Evolutionary conservation across 2,329 filamentous ascomycete species (phyloP), one percentile per base, ranked within the genome.

Genomic region (Epichloe coenophiala): DNA sequence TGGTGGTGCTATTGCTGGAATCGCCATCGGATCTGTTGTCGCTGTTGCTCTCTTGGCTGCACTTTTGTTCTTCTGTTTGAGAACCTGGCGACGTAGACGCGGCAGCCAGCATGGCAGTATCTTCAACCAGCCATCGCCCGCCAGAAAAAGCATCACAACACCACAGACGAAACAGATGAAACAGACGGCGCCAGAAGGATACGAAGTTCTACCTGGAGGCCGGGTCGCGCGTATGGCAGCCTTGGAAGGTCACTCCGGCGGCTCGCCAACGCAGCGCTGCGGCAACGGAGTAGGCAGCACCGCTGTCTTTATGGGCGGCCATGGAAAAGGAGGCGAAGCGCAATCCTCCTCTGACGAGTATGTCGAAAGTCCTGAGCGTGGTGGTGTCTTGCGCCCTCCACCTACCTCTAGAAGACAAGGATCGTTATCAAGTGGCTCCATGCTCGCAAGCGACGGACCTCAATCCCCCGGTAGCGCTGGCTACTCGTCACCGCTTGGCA

Each of bases 161-260:
- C 56, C 66, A 7, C 72, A 74, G 27, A 8, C 27, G 27, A 27
- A 27, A 8, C 27, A 27, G 55, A 58, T 60, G 37, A 62, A 62
- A 49, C 57, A 59, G 38, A 61, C 55, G 45, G 61, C 68, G 2
- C 68, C 73, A 3, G 69, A 72, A 56, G 83, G 80, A 40, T 86
- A 87, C 56, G 84, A 88, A 58, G 78, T 89, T 13, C 75, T 94
- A 11, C 87, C 89, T 5, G 90, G 89, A 42, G 89, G 88, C 33
- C 84, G 93, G 54, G 93, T 98, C 53, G 88, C 93, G 39, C 83
- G 93, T 51, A 97, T 98, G 93, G 90, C 91, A 39, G 93, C 93
- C 36, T 69, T 98, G 48, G 91, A 96, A 68, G 84, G 82, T 5
- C 80, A 84, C 50, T 80, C 81, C 1, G 79, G 76, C 52, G 77